A percentile compares a stretch with the other conserved stretches of the same genome.
These are phyloP conservation scores for Candida quercuum DNA, from an alignment of 805 yeast species.

Conservation along the genomic window DNA sequence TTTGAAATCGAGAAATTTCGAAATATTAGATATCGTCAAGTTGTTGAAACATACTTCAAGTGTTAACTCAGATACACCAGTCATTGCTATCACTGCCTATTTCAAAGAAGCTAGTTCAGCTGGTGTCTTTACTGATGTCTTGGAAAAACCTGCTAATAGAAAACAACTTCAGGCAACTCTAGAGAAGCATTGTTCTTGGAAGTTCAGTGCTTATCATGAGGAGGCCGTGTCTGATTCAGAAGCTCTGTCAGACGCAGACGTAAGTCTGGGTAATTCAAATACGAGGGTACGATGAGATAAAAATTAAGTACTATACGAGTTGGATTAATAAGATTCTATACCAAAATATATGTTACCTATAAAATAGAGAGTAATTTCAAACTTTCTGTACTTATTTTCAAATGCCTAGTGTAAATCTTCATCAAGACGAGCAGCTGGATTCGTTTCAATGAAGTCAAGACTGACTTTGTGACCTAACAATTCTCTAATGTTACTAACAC, in stretches of 20 bases:
- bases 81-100: slow-evolving; percentile 69
- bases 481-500: slow-evolving; percentile 93
- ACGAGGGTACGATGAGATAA: too few relatives aligned
- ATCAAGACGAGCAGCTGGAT: slow-evolving; percentile 97
- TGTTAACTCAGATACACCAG: slow-evolving; percentile 70
- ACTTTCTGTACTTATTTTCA: too few relatives aligned
- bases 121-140: slow-evolving; percentile 52
- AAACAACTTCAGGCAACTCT: slow-evolving; percentile 15
- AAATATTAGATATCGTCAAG: slow-evolving; percentile 72
- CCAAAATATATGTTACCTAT: background rate
- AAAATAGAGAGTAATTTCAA: too few relatives aligned
- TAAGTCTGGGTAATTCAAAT: slow-evolving; percentile 3
- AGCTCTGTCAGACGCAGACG: slow-evolving; percentile 30
- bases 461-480: slow-evolving; percentile 95
- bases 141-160: slow-evolving; percentile 60
- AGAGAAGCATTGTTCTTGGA: slow-evolving; percentile 23
- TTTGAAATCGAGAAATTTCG: slow-evolving; percentile 58
- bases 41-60: slow-evolving; percentile 71
- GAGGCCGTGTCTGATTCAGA: slow-evolving; percentile 26
- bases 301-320: too few relatives aligned
- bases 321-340: background rate
- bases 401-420: slow-evolving; percentile 39
- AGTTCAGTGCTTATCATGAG: slow-evolving; percentile 13
- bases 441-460: slow-evolving; percentile 87
- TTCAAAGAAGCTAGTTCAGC: slow-evolving; percentile 55